phyloP scores from a whole-genome alignment of 495 filamentous ascomycete species.

The Thermothielavioides terrestris region DNA sequence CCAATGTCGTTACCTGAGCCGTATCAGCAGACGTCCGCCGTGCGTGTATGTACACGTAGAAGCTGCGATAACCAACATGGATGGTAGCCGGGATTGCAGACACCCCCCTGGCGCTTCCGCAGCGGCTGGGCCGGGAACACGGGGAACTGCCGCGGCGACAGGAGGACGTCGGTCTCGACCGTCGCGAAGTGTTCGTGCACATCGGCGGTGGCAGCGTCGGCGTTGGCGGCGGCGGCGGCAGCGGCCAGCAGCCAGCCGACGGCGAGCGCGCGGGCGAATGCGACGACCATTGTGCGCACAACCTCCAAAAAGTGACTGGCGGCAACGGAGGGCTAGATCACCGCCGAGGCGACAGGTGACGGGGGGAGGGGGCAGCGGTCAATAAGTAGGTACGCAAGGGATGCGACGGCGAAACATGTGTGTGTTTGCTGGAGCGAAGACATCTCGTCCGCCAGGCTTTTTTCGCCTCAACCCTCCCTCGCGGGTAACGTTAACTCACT shows the following conservation, averaged over 20 bases:
- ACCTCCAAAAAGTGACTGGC: not conserved
- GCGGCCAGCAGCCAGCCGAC: slow-evolving; percentile 3
- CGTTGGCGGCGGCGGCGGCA: not conserved
- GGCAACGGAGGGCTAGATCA: too few species aligned
- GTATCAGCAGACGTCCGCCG: too few species aligned
- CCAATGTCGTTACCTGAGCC: slow-evolving; percentile 13
- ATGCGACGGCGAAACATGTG: not conserved
- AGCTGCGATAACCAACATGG: slow-evolving; percentile 11
- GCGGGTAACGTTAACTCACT: too few species aligned
- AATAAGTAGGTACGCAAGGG: not conserved
- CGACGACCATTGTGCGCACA: not conserved
- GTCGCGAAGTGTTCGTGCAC: slow-evolving; percentile 9
- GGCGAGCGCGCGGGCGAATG: not conserved
- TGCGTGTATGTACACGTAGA: too few species aligned
- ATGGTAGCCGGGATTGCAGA: slow-evolving; percentile 5
- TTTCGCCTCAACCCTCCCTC: too few species aligned
- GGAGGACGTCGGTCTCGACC: slow-evolving; percentile 11
- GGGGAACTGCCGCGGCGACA: slow-evolving; percentile 14
- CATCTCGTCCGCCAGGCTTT: too few species aligned
- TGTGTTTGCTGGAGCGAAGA: not conserved
- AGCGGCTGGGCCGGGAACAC: slow-evolving; percentile 9
- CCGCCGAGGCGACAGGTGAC: too few species aligned
- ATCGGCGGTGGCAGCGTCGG: too few species aligned
- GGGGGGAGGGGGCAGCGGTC: not conserved
- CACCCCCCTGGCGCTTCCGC: slow-evolving; percentile 6